Evolutionary conservation across 768 basidiomycete genomes (phyloP).

Genomic region (Tricholomella constricta): DNA sequence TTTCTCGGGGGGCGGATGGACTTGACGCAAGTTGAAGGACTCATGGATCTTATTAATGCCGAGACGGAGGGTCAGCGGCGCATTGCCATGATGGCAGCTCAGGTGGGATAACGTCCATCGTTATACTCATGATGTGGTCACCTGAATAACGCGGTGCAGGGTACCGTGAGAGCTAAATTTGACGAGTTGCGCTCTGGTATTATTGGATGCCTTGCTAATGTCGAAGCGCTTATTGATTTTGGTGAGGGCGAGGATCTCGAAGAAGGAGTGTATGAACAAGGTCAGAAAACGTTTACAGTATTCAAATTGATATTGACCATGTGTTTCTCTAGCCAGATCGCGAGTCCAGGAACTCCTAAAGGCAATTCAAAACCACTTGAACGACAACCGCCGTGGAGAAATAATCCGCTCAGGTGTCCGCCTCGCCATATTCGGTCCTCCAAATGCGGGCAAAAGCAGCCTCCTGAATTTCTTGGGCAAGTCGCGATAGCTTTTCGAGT

Average conservation of each 20-base stretch:
- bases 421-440: constrained; percentile 88
- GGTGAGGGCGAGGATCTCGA: constrained; percentile 91
- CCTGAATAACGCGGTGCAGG: constrained; percentile 44
- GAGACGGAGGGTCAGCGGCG: constrained; percentile 84
- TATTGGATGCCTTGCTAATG: constrained; percentile 70
- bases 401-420: constrained; percentile 81
- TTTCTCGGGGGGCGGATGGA: constrained; percentile 82
- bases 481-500: constrained; percentile 16
- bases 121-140: neutral
- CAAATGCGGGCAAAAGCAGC: constrained; percentile 94
- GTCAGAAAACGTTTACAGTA: constrained; percentile 35
- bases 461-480: constrained; percentile 81
- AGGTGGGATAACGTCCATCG: constrained; percentile 46
- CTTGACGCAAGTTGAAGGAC: constrained; percentile 85
- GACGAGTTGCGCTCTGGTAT: constrained; percentile 66
- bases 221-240: constrained; percentile 93
- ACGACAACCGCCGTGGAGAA: constrained; percentile 78
- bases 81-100: constrained; percentile 66
- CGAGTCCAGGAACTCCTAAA: constrained; percentile 51
- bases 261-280: constrained; percentile 74
- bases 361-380: constrained; percentile 57
- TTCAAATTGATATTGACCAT: constrained; percentile 1
- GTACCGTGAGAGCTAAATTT: constrained; percentile 57
- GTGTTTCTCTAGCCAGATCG: constrained; percentile 45
- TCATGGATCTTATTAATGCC: constrained; percentile 85